Conservation (phyloP, 2,329 filamentous ascomycete species). For the Trichoderma afroharzianum region DNA sequence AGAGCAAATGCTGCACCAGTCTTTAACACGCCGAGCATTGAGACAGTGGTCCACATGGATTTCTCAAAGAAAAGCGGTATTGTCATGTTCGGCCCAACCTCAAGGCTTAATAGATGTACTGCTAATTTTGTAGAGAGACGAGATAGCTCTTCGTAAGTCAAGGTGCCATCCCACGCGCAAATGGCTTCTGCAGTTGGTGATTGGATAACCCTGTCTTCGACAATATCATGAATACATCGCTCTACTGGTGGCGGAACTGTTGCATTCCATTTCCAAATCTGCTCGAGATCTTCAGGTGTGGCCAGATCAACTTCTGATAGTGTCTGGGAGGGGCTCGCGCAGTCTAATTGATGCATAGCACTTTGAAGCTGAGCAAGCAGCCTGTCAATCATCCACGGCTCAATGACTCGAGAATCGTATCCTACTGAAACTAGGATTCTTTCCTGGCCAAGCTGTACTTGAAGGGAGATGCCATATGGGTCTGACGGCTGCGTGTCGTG, state of each 20-base stretch:
- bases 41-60: neutral
- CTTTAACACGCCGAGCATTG: neutral
- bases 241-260: neutral
- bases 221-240: neutral
- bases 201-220: neutral
- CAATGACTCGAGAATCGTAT: neutral
- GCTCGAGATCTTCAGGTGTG: neutral
- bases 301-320: neutral
- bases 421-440: neutral
- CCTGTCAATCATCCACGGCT: neutral
- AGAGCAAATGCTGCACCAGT: neutral
- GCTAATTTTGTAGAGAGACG: neutral
- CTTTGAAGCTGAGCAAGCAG: neutral
- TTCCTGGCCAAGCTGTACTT: neutral
- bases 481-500: neutral
- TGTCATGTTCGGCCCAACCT: neutral
- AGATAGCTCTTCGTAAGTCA: conserved; percentile 24
- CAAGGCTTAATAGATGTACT: neutral
- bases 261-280: conserved; percentile 5
- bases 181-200: conserved; percentile 19
- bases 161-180: conserved; percentile 23
- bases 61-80: neutral
- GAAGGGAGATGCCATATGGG: neutral
- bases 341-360: neutral
- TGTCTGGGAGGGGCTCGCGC: neutral